Percentiles rank a stretch among this genome's conserved stretches.
Conservation (phyloP, 495 filamentous ascomycete species). For the Penicillium soppii region DNA sequence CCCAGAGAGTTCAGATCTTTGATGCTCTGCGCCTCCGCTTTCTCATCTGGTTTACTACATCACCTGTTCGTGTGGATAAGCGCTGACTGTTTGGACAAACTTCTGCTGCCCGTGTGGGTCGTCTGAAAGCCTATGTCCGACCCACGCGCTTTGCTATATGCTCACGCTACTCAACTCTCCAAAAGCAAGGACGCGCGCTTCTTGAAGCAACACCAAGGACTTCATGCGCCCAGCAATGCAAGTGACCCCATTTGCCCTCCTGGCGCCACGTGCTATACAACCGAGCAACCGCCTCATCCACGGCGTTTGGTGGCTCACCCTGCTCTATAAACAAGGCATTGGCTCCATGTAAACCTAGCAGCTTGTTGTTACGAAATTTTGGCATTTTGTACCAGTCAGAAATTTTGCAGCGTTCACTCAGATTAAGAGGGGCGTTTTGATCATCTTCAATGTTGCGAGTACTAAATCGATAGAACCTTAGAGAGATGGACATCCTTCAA, state of each 20-base stretch:
- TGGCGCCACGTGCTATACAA: slow-evolving; percentile 63
- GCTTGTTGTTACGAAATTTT: too few relatives aligned
- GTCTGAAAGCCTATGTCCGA: slow-evolving; percentile 60
- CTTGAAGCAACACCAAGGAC: slow-evolving; percentile 60
- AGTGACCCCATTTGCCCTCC: too few relatives aligned
- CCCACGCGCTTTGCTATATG: slow-evolving; percentile 63
- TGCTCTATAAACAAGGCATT: slow-evolving; percentile 46
- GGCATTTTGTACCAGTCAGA: too few relatives aligned
- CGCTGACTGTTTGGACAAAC: slow-evolving; percentile 65
- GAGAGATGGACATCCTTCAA: too few relatives aligned
- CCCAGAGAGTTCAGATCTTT: too few relatives aligned
- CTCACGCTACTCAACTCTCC: slow-evolving; percentile 59
- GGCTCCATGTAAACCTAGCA: too few relatives aligned
- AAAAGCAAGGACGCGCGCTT: slow-evolving; percentile 62
- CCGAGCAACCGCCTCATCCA: slow-evolving; percentile 61
- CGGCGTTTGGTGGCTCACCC: slow-evolving; percentile 48
- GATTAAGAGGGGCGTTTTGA: too few relatives aligned
- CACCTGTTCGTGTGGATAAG: slow-evolving; percentile 65
- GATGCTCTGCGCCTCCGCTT: slow-evolving; percentile 49
- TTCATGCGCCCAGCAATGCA: slow-evolving; percentile 66
- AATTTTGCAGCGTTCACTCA: too few relatives aligned
- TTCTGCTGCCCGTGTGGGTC: slow-evolving; percentile 44
- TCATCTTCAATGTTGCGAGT: too few relatives aligned
- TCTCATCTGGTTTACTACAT: slow-evolving; percentile 57
- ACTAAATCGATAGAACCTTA: too few relatives aligned